Evolutionary conservation across 2,329 filamentous ascomycete species (phyloP), one percentile per base, ranked within the genome.

Genomic region (Colletotrichum endophyticum): DNA sequence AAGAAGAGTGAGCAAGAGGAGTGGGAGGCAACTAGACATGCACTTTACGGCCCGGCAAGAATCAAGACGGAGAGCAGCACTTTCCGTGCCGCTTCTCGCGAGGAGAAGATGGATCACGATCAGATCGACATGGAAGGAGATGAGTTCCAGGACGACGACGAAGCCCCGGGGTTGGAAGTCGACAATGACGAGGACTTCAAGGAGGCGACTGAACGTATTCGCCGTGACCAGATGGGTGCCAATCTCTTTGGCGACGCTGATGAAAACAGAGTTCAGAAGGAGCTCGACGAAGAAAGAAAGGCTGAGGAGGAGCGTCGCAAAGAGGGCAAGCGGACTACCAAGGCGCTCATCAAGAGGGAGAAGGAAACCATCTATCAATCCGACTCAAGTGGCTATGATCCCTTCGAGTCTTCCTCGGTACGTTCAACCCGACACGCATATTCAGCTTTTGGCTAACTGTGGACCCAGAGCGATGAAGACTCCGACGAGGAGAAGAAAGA

Each of bases 61-160:
- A 91, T 96, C 80, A 95, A 94, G 84, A 90, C 91, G 28, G 94
- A 96, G 84, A 93, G 91, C 74, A 87, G 84, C 83, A 95, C 90
- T 36, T 95, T 89, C 82, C 89, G 84, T 85, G 91, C 85, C 80
- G 92, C 88, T 73, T 93, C 85, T 79, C 91, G 90, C 80, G 90
- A 84, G 67, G 93, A 95, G 80, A 91, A 91, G 78, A 88, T 93
- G 80, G 94, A 96, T 70, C 94, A 95, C 79, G 91, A 93, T 77
- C 93, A 95, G 78, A 86, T 94, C 44, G 92, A 94, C 79, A 88
- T 94, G 82, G 91, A 92, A 25, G 92, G 91, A 12, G 92, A 93
- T 74, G 93, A 95, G 80, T 98, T 98, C 82, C 95, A 96, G 79
- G 95, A 98, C 81, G 95, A 98, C 80, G 95, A 98, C 81, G 95